Evolutionary conservation across 1,139 yeast genomes (phyloP), one percentile per base, ranked within the genome.

Genomic region (Candida glucosophila): DNA sequence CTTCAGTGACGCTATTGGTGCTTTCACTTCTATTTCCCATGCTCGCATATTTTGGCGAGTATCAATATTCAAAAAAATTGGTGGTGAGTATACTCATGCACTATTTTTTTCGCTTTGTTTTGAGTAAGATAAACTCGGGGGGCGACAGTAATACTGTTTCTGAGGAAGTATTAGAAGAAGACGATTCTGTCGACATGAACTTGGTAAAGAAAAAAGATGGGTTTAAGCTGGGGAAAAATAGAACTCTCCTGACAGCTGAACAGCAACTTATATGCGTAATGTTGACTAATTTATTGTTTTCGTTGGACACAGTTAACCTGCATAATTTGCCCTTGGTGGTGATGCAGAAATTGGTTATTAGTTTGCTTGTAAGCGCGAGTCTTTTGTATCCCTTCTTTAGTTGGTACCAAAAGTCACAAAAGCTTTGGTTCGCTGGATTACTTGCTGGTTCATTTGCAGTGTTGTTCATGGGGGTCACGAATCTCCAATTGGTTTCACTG

Each of bases 221-320:
- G n/a, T n/a, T n/a, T n/a, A n/a, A n/a, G n/a, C n/a, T n/a, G n/a
- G 24, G 31, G 12, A 25, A 41, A 12, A 33, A 33, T 18, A 37
- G 46, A 6, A 52, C 58, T 11, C 47, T 63, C 31, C 49, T 45
- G 19, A 44, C 42, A 22, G 37, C 67, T 2, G 70, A 64, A 30
- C 49, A 60, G 25, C 69, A 63, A 25, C 36, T 62, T 12, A 32
- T 60, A 15, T 31, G 53, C 5, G 30, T 61, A 7, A 35, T 51
- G 11, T 19, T 58, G 7, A 44, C 47, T 20, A 58, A 61, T 35
- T 29, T 61, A 15, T 37, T 60, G n/a, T 56, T 53, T 34, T 44
- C 50, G 20, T 35, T 37, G 15, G 26, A 34, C 5, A 25, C 39
- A n/a, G 30, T 31, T 4, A 37, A 38, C 14, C 16, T 33, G n/a